Conservation (phyloP, 1,139 yeast species). For the Nakaseomyces kungkrabaensis region DNA sequence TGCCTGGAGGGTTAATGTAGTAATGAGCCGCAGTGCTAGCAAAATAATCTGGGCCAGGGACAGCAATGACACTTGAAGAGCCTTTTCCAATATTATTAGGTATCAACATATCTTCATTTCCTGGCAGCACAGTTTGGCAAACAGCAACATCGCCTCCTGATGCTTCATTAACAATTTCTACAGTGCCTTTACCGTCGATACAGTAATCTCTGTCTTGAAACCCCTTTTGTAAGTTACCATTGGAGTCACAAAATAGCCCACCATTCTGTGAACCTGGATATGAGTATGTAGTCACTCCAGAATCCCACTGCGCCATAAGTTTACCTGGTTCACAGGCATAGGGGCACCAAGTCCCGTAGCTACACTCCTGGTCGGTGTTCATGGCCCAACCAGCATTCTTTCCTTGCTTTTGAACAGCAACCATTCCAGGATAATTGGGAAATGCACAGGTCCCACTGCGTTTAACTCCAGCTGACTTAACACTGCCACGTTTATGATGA, state of each 20-base stretch:
- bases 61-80: slow-evolving; percentile 49
- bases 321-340: slow-evolving; percentile 84
- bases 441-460: slow-evolving; percentile 48
- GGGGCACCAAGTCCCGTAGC: slow-evolving; percentile 71
- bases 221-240: slow-evolving; percentile 60
- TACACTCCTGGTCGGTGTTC: slow-evolving; percentile 66
- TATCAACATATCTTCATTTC: slow-evolving; percentile 87
- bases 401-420: slow-evolving; percentile 49
- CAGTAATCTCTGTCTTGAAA: slow-evolving; percentile 53
- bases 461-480: slow-evolving; percentile 8
- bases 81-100: slow-evolving; percentile 57
- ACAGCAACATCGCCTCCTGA: slow-evolving; percentile 52
- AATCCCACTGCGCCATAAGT: slow-evolving; percentile 72
- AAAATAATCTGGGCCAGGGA: slow-evolving; percentile 70
- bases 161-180: slow-evolving; percentile 48
- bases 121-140: slow-evolving; percentile 90
- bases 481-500: background rate
- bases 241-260: slow-evolving; percentile 63
- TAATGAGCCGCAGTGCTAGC: slow-evolving; percentile 78
- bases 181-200: slow-evolving; percentile 66
- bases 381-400: slow-evolving; percentile 81
- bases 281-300: slow-evolving; percentile 45
- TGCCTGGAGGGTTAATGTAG: slow-evolving; percentile 81
- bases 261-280: slow-evolving; percentile 73
- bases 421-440: slow-evolving; percentile 57